Evolutionary conservation across 768 basidiomycete genomes (phyloP), one percentile per base, ranked within the genome.

Genomic region (Suillus variegatus): DNA sequence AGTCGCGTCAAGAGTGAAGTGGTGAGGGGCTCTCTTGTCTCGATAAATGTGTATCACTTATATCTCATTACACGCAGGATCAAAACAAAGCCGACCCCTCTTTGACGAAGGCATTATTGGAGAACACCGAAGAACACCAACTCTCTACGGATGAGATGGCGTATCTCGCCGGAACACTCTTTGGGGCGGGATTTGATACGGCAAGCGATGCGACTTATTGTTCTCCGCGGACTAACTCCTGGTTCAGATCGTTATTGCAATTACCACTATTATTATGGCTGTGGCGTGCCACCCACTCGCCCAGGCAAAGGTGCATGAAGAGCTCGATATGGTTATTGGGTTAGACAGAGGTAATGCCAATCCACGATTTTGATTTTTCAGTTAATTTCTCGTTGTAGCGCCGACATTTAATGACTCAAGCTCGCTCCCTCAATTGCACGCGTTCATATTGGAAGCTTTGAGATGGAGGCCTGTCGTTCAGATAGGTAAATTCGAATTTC

Each of bases 91-190:
- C 68, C 10, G 61, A 51, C n/a, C 44, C 64, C 16, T 74, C 82
- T 18, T 87, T 88, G 65, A 84, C 79, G 0, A 82, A 80, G 71
- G 84, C 82, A 64, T 80, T 88, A 32, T 70, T 88, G 2, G 85
- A 86, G 65, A 79, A 81, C 6, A 80, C 84, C 65, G 65, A 71
- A 2, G 82, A 84, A 55, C 81, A 85, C 32, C 81, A 78, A 8
- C 79, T 88, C 14, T 79, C 44, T n/a, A 46, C 44, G 4, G 44
- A 46, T 46, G 44, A 46, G 44, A n/a, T 46, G 44, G 20, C 44
- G 8, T 46, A 46, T 46, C 44, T 46, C 9, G 20, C 44, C 44
- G 44, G 44, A n/a, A 20, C 44, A 46, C 44, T 46, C 44, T 46
- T 46, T 10, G 44, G 44, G 44, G 44, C 44, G 8, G 44, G 44